These are phyloP conservation scores for Alternaria sp. DNA, from an alignment of 2,329 filamentous ascomycete genomes.

Conservation along the genomic window DNA sequence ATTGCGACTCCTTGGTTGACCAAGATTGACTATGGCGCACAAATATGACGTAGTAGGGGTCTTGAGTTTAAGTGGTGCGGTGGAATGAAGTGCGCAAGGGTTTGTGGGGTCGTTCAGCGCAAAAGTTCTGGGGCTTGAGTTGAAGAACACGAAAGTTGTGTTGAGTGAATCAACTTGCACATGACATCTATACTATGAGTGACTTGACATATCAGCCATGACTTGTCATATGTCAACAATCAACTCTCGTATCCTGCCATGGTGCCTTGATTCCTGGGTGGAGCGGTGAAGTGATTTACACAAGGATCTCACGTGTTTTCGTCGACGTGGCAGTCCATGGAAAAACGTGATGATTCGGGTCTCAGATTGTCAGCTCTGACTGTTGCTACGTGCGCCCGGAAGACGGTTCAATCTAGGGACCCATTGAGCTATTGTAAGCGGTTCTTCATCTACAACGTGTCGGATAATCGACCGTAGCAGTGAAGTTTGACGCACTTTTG, in stretches of 20 bases:
- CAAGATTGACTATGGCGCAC: not conserved
- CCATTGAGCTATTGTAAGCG: not conserved
- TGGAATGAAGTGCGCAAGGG: slow-evolving; percentile 12
- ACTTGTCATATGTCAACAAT: slow-evolving; percentile 1
- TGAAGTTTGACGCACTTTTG: not conserved
- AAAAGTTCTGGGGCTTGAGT: slow-evolving; percentile 9
- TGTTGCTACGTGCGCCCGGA: not conserved
- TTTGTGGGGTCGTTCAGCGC: not conserved
- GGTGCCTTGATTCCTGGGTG: slow-evolving; percentile 18
- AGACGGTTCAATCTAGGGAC: not conserved
- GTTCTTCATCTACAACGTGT: not conserved
- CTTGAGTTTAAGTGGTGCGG: slow-evolving; percentile 9
- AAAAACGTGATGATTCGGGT: not conserved
- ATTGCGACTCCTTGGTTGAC: slow-evolving; percentile 14
- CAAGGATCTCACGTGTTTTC: slow-evolving; percentile 22
- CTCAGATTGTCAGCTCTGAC: not conserved
- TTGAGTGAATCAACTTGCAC: slow-evolving; percentile 8
- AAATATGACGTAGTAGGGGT: slow-evolving; percentile 20
- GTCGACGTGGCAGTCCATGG: slow-evolving; percentile 13
- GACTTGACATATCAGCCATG: not conserved
- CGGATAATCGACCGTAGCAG: not conserved
- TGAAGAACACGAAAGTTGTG: slow-evolving; percentile 3
- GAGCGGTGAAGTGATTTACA: slow-evolving; percentile 26
- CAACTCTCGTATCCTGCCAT: slow-evolving; percentile 4
- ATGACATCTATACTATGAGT: slow-evolving; percentile 3